phyloP scores from a whole-genome alignment of 2,329 filamentous ascomycete genomes.

The Penicillium palitans region DNA sequence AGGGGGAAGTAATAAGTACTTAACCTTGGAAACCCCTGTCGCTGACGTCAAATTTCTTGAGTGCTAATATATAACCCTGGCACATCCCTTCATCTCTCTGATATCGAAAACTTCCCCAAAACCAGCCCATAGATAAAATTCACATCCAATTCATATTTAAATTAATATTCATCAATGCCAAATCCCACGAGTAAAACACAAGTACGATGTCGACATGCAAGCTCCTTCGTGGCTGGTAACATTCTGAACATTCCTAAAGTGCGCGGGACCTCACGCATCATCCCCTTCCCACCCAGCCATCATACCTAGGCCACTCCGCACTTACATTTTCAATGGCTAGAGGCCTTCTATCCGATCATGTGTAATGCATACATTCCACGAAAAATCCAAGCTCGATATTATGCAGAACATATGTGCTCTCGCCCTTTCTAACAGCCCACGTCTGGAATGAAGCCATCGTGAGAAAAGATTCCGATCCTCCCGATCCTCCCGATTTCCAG shows the following conservation, averaged over 20 bases:
- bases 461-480: not conserved
- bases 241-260: slow-evolving; percentile 23
- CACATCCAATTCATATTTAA: not conserved
- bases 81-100: not conserved
- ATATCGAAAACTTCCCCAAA: not conserved
- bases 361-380: not conserved
- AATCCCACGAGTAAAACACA: not conserved
- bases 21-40: not conserved
- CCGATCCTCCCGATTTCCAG: not conserved
- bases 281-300: not conserved
- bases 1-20: not conserved
- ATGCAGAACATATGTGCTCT: not conserved
- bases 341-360: not conserved
- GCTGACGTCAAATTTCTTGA: not conserved
- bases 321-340: not conserved
- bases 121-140: not conserved
- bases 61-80: not conserved
- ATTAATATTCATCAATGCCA: not conserved
- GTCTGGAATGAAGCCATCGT: slow-evolving; percentile 21
- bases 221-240: slow-evolving; percentile 18
- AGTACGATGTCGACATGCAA: slow-evolving; percentile 2
- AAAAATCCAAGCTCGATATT: not conserved
- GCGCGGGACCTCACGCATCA: slow-evolving; percentile 1
- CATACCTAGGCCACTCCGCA: not conserved
- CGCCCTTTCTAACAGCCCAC: slow-evolving; percentile 18